These are phyloP conservation scores for Thelonectria olida DNA, from an alignment of 2,329 filamentous ascomycete genomes.

Conservation along the genomic window DNA sequence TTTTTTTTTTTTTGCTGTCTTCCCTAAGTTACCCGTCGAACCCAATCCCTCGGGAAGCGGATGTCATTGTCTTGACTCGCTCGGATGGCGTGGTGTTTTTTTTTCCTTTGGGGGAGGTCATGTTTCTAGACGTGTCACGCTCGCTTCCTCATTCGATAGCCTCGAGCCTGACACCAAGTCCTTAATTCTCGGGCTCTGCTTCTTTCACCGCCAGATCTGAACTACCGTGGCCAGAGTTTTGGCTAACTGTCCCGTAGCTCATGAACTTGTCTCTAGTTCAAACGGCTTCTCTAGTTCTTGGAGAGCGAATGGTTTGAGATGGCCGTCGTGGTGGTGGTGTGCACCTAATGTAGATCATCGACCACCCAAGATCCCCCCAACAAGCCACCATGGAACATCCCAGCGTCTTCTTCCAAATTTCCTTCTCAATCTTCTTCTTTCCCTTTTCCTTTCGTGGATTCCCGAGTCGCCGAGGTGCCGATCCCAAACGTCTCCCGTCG, in stretches of 20 bases:
- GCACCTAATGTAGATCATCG: background rate
- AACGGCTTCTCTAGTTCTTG: no score
- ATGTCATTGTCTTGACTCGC: no score
- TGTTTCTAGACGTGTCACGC: background rate
- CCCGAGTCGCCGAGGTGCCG: background rate
- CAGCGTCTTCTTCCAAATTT: background rate
- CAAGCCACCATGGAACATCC: background rate
- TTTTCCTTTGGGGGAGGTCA: no score
- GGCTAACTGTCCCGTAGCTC: background rate
- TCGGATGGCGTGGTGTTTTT: background rate
- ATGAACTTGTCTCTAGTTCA: background rate
- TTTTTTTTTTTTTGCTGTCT: background rate
- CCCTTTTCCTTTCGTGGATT: background rate
- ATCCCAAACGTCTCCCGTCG: background rate
- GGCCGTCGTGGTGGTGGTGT: background rate
- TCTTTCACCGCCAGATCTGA: background rate
- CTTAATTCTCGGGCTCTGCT: background rate
- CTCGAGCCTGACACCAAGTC: no score
- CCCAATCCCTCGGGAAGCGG: background rate
- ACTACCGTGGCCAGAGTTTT: background rate
- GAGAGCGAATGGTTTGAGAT: background rate
- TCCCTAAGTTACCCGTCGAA: background rate
- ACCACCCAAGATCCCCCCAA: background rate
- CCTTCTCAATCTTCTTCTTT: background rate
- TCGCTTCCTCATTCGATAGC: background rate